Evolutionary conservation across 164 flowering plant species (phyloP), one percentile per base, ranked within the genome.

Genomic region (Vitis vinifera): DNA sequence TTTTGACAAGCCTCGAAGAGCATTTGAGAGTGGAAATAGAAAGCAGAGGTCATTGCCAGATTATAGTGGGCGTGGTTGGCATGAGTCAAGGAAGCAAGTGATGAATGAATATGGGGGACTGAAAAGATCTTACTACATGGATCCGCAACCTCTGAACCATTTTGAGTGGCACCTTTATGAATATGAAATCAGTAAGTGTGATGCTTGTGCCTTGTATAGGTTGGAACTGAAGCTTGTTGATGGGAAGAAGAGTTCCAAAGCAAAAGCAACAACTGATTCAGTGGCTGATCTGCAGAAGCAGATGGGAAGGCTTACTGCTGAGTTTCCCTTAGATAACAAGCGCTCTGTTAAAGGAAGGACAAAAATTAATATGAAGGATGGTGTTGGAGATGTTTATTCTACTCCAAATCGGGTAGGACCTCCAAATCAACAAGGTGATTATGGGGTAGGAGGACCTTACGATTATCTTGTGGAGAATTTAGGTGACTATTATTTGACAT

Each of bases 31-130:
- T 82, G 99, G 98, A 10, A 92, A 92, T 75, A 84, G 98, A 73
- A 96, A 93, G 87, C 98, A 93, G 77, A 83, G 99, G 75, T 92
- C 98, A 47, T 73, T 96, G 80, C 99, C 99, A 31, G 99, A 96
- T 86, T 93, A 96, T 76, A 80, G 79, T 73, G 99, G 98, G 0
- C 97, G 98, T 51, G 99, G 99, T 70, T 96, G 99, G 99, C 99
- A 96, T 72, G 99, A 93, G 73, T 93, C 99, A 44, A 84, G 99
- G 81, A 96, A 96, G 84, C 98, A 96, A 83, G 89, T 88, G 76
- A 85, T 93, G 90, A 89, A 85, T 71, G 98, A 93, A 73, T 85
- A 71, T 83, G 96, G 90, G 51, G 97, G 99, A 12, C 78, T 87
- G 75, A 93, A 93, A 86, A 85, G 98, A 81, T 93, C 98, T 55